phyloP scores from a whole-genome alignment of 108 stramenopile species.

The Poteriospumella lacustris region DNA sequence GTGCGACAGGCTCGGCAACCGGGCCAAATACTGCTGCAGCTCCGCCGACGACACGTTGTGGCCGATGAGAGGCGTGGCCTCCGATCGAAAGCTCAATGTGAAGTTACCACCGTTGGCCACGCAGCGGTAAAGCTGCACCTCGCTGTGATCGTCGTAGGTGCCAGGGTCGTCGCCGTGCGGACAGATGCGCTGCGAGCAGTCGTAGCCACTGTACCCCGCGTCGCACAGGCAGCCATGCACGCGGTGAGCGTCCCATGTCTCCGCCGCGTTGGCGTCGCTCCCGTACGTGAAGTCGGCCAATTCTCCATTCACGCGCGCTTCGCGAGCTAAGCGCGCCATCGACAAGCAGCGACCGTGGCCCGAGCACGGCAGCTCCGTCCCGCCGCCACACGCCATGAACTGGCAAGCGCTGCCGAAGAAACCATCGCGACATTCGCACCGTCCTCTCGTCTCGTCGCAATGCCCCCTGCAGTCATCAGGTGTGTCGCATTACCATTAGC shows the following conservation, averaged over 20 bases:
- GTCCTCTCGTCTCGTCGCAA: slow-evolving; percentile 51
- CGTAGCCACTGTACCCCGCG: slow-evolving; percentile 63
- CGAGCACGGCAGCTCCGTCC: slow-evolving; percentile 41
- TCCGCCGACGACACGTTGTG: background rate
- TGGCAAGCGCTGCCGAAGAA: slow-evolving; percentile 55
- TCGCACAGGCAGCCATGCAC: slow-evolving; percentile 64
- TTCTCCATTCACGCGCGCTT: slow-evolving; percentile 56
- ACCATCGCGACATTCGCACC: slow-evolving; percentile 44
- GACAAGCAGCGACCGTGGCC: slow-evolving; percentile 65
- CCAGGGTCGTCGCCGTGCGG: slow-evolving; percentile 33
- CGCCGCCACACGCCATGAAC: slow-evolving; percentile 44
- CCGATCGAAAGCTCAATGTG: slow-evolving; percentile 24
- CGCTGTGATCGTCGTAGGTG: slow-evolving; percentile 20
- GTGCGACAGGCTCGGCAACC: background rate
- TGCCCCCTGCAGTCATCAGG: no score
- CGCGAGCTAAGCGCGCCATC: slow-evolving; percentile 56
- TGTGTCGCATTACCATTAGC: no score
- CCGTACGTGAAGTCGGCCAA: slow-evolving; percentile 53
- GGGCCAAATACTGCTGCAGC: background rate
- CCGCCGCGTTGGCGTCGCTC: slow-evolving; percentile 50
- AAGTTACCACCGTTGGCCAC: slow-evolving; percentile 30
- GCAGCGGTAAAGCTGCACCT: background rate
- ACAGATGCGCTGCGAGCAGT: slow-evolving; percentile 58
- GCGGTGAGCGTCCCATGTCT: slow-evolving; percentile 66
- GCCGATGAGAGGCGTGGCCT: slow-evolving; percentile 28